phyloP scores from a whole-genome alignment of 176 grass and related monocot genomes.

The Neostapfia colusana region DNA sequence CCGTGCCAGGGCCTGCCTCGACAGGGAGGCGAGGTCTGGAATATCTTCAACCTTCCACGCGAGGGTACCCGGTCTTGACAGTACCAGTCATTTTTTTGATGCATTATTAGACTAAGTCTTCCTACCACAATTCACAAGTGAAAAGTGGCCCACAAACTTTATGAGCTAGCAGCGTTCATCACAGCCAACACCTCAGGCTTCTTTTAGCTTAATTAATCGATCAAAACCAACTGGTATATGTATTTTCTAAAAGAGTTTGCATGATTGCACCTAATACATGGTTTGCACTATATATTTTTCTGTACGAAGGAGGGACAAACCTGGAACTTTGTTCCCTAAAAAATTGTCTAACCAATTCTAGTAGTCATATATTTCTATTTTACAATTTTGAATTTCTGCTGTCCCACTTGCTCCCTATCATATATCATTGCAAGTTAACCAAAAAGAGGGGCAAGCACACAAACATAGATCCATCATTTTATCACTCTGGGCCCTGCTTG shows the following conservation, averaged over 20 bases:
- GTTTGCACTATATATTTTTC: no score
- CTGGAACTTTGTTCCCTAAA: background rate
- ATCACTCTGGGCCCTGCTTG: background rate
- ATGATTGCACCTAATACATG: no score
- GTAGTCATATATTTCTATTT: no score
- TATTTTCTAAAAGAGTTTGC: no score
- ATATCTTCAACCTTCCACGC: no score
- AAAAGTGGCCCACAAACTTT: background rate
- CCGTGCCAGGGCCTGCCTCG: no score
- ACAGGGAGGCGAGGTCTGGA: no score
- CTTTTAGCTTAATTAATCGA: background rate
- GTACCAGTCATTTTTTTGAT: no score
- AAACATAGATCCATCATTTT: background rate
- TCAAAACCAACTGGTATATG: background rate
- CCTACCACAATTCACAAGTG: background rate
- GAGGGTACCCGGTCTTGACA: no score
- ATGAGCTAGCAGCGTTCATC: background rate
- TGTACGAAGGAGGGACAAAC: background rate
- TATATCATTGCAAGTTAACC: background rate
- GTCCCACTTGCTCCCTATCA: background rate
- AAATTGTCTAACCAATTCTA: background rate
- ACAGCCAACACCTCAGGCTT: slow-evolving; percentile 2
- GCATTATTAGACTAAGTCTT: background rate
- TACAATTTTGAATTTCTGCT: background rate
- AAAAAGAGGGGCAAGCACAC: background rate